Evolutionary conservation across 805 yeast species (phyloP), one percentile per base, ranked within the genome.

Genomic region (Tetrapisispora pingtungensis): DNA sequence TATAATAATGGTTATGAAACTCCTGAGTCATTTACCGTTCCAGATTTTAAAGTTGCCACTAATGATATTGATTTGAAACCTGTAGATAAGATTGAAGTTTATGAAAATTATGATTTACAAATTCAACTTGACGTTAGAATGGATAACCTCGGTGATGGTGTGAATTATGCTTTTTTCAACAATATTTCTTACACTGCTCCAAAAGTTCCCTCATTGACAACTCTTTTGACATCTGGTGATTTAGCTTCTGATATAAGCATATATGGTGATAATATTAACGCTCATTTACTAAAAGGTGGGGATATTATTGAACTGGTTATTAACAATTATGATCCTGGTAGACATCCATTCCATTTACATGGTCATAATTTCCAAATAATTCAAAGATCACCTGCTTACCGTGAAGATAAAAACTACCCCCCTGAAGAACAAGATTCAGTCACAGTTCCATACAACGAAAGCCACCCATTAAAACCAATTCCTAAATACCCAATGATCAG

Each of bases 401-500:
- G 65, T 28, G 84, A 79, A 33, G 76, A 70, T 40, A 63, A 65
- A 19, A 42, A 45, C 19, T 51, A 47, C 17, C 49, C 53, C 7
- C 57, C 54, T 41, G 45, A 42, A 10, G 51, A 50, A n/a, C 58
- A 55, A 42, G 57, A 57, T 45, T 36, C 49, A 10, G 46, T 52
- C 32, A 78, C 77, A 4, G 67, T 66, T 22, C 80, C 81, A n/a
- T 83, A 70, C 54, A 71, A 78, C 47, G 74, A 72, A 14, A 62
- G 66, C 24, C 51, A 68, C 15, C 71, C 62, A 46, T 57, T 45
- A 54, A 66, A 28, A 64, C 36, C 46, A 15, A 15, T 39, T 10
- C 93, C 95, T 36, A 77, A 78, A 44, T 69, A 72, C 56, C 97
- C 98, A 49, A 75, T 84, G 80, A 68, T 77, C 47, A 81, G 98